Conservation (phyloP, 208 protist species). For the Chromosphaera perkinsii region DNA sequence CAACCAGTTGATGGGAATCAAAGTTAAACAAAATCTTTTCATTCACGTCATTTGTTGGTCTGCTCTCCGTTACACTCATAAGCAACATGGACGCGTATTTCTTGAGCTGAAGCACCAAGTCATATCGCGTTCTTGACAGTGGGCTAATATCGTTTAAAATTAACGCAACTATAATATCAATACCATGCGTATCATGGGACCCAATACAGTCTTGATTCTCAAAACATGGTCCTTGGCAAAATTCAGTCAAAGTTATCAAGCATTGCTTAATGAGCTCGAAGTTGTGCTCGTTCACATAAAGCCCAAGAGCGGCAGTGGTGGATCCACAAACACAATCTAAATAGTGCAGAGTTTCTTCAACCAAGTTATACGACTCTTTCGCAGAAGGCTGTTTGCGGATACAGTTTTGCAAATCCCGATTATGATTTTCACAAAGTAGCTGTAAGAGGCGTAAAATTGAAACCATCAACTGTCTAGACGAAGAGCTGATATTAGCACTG, state of each 20-base stretch:
- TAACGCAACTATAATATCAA: constrained; percentile 28
- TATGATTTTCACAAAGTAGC: constrained; percentile 82
- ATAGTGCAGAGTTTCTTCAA: constrained; percentile 57
- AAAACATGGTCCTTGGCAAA: constrained; percentile 77
- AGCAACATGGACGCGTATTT: too few species aligned
- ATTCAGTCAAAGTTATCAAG: constrained; percentile 69
- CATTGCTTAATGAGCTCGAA: constrained; percentile 30
- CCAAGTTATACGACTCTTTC: constrained; percentile 70
- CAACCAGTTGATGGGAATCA: too few species aligned
- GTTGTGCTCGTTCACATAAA: constrained; percentile 59
- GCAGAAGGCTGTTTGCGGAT: constrained; percentile 72
- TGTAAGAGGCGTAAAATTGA: constrained; percentile 74
- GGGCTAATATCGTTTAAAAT: constrained; percentile 26
- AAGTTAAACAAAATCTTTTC: too few species aligned
- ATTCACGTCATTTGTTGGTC: too few species aligned
- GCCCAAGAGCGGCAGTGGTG: constrained; percentile 25
- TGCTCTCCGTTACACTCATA: not conserved
- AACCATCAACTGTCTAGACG: too few species aligned
- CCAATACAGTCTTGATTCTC: constrained; percentile 65
- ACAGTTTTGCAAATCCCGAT: constrained; percentile 74
- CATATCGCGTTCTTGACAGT: not conserved
- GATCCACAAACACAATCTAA: constrained; percentile 32
- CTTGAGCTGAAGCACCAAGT: not conserved
- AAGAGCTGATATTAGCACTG: too few species aligned
- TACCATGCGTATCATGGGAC: constrained; percentile 15